Percentiles rank a stretch among this genome's conserved stretches.
These are phyloP conservation scores for Neurospora sp. DNA, from an alignment of 2,329 filamentous ascomycete species.

Conservation along the genomic window DNA sequence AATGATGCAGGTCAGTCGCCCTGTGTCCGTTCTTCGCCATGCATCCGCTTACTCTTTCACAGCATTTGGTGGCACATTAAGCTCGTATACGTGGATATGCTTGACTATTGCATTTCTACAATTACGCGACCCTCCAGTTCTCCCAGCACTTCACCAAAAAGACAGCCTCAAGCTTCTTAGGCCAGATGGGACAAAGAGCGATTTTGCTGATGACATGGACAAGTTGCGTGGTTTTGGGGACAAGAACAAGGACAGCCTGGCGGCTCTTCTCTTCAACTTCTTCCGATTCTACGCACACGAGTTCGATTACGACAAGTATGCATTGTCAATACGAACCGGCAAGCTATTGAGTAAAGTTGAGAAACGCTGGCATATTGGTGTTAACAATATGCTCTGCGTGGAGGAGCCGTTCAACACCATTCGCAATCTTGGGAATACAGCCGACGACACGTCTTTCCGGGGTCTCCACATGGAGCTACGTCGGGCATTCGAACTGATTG, in stretches of 20 bases:
- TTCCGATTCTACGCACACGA: slow-evolving; percentile 93
- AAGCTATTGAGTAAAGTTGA: slow-evolving; percentile 69
- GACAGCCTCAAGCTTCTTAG: slow-evolving; percentile 51
- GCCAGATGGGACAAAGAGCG: slow-evolving; percentile 57
- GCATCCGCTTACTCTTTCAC: slow-evolving; percentile 8
- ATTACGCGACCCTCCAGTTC: slow-evolving; percentile 69
- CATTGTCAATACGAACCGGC: slow-evolving; percentile 77
- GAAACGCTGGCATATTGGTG: slow-evolving; percentile 75
- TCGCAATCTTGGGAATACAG: slow-evolving; percentile 90
- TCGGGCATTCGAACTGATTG: slow-evolving; percentile 75
- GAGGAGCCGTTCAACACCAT: slow-evolving; percentile 91
- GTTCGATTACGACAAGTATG: slow-evolving; percentile 76
- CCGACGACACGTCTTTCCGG: slow-evolving; percentile 87
- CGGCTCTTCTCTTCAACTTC: slow-evolving; percentile 86
- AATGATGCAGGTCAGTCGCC: slow-evolving; percentile 84
- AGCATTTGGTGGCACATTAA: slow-evolving; percentile 90
- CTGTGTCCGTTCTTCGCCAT: not conserved
- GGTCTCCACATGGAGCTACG: slow-evolving; percentile 85
- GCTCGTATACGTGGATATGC: slow-evolving; percentile 99
- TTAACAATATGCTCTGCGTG: slow-evolving; percentile 82
- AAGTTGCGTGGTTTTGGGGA: slow-evolving; percentile 64
- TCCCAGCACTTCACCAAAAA: slow-evolving; percentile 76
- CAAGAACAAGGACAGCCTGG: slow-evolving; percentile 72
- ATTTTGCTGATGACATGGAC: slow-evolving; percentile 80
- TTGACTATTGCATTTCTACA: slow-evolving; percentile 96